Evolutionary conservation across 192 early-diverging fungal species (phyloP), one percentile per base, ranked within the genome.

Genomic region (Dimargaris cristalligena): DNA sequence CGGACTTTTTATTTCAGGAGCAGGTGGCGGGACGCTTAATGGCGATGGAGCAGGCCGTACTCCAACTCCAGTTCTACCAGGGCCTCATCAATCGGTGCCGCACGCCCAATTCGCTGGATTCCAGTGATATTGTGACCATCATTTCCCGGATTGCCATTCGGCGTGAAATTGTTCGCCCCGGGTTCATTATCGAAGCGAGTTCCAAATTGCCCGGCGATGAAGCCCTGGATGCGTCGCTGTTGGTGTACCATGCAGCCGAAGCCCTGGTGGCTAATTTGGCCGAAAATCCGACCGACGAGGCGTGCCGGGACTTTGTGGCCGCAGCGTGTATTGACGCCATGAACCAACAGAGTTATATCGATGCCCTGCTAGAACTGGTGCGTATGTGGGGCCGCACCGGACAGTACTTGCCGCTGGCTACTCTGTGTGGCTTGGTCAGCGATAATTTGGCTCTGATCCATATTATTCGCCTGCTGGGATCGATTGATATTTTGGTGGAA

Each of bases 41-140:
- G 33, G 34, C 33, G 34, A 57, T 57, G 55, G 55, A 57, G 33
- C 55, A 26, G n/a, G 55, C 35, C 4, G 32, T 57, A 31, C 22
- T 57, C 18, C 55, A 57, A 4, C 34, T 57, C 6, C 1, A 32
- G 25, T 57, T 57, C 22, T 57, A 25, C 34, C 26, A 57, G 33
- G 34, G 38, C 3, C 55, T 57, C 33, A n/a, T 35, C 16, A 20
- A 57, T n/a, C 22, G 55, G 0, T 57, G 55, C 23, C 18, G 28
- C 4, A 57, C 32, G 28, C 4, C 55, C 35, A 33, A 54, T 18
- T 9, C 1, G 20, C 10, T 54, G 29, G 35, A 38, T 18, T 16
- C 55, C n/a, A 26, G 55, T 57, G 55, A 57, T 35, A n/a, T 57
- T 10, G 55, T 32, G 55, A 35, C 55, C 2, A 16, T 57, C 22